Percentiles rank a stretch among this genome's conserved stretches.
These are phyloP conservation scores for Anisogramma anomala DNA, from an alignment of 2,329 filamentous ascomycete species.

Conservation along the genomic window DNA sequence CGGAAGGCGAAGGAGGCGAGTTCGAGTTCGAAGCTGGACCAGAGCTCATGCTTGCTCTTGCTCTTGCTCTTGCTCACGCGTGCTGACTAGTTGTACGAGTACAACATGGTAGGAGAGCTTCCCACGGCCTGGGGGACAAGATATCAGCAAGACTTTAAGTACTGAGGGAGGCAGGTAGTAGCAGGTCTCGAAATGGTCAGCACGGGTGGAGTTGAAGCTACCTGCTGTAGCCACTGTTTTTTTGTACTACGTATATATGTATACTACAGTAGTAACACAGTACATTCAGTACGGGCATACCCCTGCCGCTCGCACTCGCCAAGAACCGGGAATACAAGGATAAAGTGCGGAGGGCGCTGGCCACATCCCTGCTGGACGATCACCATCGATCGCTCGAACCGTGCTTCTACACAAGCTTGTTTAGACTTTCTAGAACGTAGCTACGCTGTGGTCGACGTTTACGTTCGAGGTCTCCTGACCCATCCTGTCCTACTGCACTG, in stretches of 20 bases:
- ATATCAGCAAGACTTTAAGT: slow-evolving; percentile 2
- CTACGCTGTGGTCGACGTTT: too few relatives aligned
- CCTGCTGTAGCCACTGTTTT: not conserved
- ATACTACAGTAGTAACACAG: too few relatives aligned
- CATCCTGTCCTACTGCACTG: too few relatives aligned
- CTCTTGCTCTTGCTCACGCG: slow-evolving; percentile 8
- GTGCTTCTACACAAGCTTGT: too few relatives aligned
- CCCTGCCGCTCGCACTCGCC: too few relatives aligned
- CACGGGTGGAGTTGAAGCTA: too few relatives aligned
- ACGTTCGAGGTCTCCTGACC: too few relatives aligned
- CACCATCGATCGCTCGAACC: too few relatives aligned
- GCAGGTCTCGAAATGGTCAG: too few relatives aligned
- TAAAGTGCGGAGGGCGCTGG: not conserved
- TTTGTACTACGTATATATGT: not conserved
- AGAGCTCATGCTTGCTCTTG: slow-evolving; percentile 24
- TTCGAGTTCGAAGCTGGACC: slow-evolving; percentile 13
- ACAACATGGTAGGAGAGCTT: slow-evolving; percentile 4
- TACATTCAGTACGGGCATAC: too few relatives aligned
- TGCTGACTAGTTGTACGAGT: slow-evolving; percentile 2
- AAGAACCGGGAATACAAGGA: not conserved
- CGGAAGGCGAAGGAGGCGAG: slow-evolving; percentile 14
- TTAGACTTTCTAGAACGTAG: too few relatives aligned
- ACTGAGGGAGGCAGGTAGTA: not conserved
- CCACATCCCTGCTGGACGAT: not conserved
- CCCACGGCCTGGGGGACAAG: slow-evolving; percentile 7